Percentiles rank a stretch among this genome's conserved stretches.
phyloP scores from a whole-genome alignment of 163 green algal species.

The Scenedesmus sp. region DNA sequence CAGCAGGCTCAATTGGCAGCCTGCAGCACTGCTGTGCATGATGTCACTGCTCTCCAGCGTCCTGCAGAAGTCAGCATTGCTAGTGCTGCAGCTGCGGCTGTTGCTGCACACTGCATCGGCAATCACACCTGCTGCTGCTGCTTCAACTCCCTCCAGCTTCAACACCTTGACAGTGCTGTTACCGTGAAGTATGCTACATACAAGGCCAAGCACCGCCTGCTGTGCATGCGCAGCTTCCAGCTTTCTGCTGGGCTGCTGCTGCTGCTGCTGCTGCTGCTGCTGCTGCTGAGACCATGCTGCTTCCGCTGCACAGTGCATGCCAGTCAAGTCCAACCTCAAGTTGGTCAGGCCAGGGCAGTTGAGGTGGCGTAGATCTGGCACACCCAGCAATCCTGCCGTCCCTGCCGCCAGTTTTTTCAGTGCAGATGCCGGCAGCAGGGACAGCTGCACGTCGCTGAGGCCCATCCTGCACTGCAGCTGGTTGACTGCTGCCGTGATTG shows the following conservation, averaged over 20 bases:
- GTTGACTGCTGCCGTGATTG: not conserved
- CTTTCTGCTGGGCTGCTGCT: not conserved
- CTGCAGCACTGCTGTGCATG: not conserved
- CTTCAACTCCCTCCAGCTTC: not conserved
- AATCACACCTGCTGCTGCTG: not conserved
- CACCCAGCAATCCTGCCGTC: not conserved
- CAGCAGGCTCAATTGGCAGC: slow-evolving; percentile 2
- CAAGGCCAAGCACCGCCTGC: not conserved
- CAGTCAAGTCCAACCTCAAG: slow-evolving; percentile 11
- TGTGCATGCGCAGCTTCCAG: not conserved
- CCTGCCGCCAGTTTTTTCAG: slow-evolving; percentile 35
- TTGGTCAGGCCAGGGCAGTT: slow-evolving; percentile 7
- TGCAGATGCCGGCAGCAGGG: slow-evolving; percentile 13
- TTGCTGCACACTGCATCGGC: not conserved
- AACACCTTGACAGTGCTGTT: slow-evolving; percentile 16
- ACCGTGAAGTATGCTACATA: not conserved
- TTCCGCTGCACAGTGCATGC: not conserved
- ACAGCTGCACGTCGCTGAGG: slow-evolving; percentile 33
- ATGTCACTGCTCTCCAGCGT: not conserved
- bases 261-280: slow-evolving; percentile 14
- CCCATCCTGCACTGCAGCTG: not conserved
- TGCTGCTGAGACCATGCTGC: not conserved
- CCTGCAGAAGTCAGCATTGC: not conserved
- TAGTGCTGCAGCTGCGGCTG: not conserved
- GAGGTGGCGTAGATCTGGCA: slow-evolving; percentile 13